A percentile compares a stretch with the other conserved stretches of the same genome.
These are phyloP conservation scores for Fusarium sp. DNA, from an alignment of 2,329 filamentous ascomycete genomes.

Conservation along the genomic window DNA sequence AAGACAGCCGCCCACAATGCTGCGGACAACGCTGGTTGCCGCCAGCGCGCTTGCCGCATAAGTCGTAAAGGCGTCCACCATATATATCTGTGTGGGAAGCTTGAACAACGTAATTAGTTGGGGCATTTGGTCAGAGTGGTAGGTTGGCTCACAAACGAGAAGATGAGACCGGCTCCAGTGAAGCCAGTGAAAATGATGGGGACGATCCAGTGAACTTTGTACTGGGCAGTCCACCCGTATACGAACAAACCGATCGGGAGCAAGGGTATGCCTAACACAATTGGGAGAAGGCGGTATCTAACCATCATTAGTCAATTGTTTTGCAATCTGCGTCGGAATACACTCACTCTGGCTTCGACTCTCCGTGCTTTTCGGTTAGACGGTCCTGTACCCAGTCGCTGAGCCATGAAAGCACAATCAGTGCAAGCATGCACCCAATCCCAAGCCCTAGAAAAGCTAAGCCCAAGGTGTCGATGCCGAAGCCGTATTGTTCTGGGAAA, in stretches of 20 bases:
- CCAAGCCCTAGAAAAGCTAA: slow-evolving; percentile 9
- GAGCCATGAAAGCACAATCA: slow-evolving; percentile 7
- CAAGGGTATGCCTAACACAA: neutral
- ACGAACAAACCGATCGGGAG: slow-evolving; percentile 2
- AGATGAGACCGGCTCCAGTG: slow-evolving; percentile 11
- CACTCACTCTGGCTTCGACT: slow-evolving; percentile 6
- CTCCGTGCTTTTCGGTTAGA: slow-evolving; percentile 2
- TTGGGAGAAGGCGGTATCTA: slow-evolving; percentile 15
- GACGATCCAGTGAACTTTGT: slow-evolving; percentile 21
- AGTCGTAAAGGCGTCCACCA: slow-evolving; percentile 13
- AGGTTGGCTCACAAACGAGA: slow-evolving; percentile 7
- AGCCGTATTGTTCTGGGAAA: neutral
- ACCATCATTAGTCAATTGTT: neutral
- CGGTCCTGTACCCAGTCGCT: slow-evolving; percentile 9
- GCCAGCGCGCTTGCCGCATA: slow-evolving; percentile 22
- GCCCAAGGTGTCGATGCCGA: neutral
- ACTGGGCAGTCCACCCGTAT: slow-evolving; percentile 14
- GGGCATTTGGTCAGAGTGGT: fast-evolving
- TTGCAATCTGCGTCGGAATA: fast-evolving
- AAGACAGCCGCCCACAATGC: slow-evolving; percentile 10
- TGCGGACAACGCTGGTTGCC: slow-evolving; percentile 17
- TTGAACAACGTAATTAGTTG: neutral
- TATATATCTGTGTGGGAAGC: slow-evolving; percentile 22
- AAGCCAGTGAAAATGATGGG: slow-evolving; percentile 22
- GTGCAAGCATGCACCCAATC: neutral